phyloP scores from a whole-genome alignment of 1,139 yeast species.

The Debaryomycetaceae sp. region DNA sequence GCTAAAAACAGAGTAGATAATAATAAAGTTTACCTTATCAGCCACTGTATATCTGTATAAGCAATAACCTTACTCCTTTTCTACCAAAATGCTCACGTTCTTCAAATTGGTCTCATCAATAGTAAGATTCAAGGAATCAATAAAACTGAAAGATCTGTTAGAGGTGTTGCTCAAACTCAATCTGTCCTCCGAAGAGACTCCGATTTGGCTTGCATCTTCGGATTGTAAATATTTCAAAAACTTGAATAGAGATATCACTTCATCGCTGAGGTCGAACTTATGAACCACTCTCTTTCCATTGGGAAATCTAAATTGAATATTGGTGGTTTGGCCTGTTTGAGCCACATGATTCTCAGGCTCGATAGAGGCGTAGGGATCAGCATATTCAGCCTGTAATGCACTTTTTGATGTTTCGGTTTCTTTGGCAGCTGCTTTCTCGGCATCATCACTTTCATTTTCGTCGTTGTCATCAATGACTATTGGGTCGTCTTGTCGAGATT shows the following conservation, averaged over 20 bases:
- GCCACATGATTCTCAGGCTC: conserved; percentile 55
- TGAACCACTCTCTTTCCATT: conserved; percentile 83
- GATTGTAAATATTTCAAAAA: conserved; percentile 60
- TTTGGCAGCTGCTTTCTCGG: not conserved
- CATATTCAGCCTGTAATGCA: conserved; percentile 8
- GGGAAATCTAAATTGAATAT: conserved; percentile 84
- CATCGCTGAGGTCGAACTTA: conserved; percentile 56
- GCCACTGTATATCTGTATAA: conserved; percentile 1
- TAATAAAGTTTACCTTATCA: not conserved
- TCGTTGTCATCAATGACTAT: conserved; percentile 22
- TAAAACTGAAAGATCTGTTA: conserved; percentile 61
- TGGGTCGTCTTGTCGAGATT: conserved; percentile 24
- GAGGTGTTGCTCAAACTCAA: conserved; percentile 58
- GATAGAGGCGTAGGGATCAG: conserved; percentile 39
- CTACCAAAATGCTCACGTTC: conserved; percentile 79
- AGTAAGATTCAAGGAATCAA: conserved; percentile 54
- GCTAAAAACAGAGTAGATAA: conserved; percentile 2
- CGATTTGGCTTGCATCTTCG: conserved; percentile 43
- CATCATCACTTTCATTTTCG: conserved; percentile 8
- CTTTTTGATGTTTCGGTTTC: not conserved
- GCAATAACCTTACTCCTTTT: conserved; percentile 28
- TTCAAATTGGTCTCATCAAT: conserved; percentile 75
- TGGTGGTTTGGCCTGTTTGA: conserved; percentile 53
- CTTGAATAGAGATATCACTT: conserved; percentile 38
- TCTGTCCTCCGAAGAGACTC: conserved; percentile 36